Evolutionary conservation across 2,329 filamentous ascomycete species (phyloP).

Genomic region (Botrytis byssoidea): DNA sequence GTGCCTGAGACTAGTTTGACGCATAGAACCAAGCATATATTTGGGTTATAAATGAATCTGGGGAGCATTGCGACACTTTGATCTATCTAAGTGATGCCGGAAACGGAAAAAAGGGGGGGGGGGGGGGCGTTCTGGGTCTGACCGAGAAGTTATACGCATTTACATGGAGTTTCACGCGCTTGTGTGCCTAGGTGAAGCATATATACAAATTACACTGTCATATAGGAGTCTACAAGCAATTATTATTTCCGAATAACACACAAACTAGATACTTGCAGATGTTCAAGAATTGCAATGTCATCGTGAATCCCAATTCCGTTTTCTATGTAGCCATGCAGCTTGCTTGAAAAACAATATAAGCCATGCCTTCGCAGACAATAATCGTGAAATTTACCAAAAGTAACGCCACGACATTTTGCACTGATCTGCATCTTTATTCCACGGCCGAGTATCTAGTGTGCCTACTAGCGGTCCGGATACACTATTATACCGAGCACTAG

Average conservation of each 20-base stretch:
- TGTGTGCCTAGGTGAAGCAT: not conserved
- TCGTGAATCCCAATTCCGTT: not conserved
- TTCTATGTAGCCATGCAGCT: not conserved
- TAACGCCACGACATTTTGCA: not conserved
- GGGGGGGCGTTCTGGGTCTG: slow-evolving; percentile 10
- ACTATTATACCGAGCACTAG: not conserved
- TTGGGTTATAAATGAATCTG: not conserved
- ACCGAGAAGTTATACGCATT: slow-evolving; percentile 11
- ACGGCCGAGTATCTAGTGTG: not conserved
- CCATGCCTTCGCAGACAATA: not conserved
- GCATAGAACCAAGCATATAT: not conserved
- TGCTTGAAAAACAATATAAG: not conserved
- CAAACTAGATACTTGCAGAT: not conserved
- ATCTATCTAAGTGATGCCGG: not conserved
- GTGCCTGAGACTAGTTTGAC: slow-evolving; percentile 4
- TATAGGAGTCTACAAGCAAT: not conserved
- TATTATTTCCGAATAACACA: not conserved
- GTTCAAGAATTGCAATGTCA: not conserved
- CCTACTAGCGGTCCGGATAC: not conserved
- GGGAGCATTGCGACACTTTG: slow-evolving; percentile 5
- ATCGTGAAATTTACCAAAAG: not conserved
- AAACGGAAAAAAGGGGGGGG: not conserved
- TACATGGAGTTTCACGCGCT: slow-evolving; percentile 8
- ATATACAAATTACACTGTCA: not conserved
- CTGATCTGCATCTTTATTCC: not conserved